Base-by-base conservation (phyloP, 1,139 yeast species). In the Suhomyces bribrorum region DNA sequence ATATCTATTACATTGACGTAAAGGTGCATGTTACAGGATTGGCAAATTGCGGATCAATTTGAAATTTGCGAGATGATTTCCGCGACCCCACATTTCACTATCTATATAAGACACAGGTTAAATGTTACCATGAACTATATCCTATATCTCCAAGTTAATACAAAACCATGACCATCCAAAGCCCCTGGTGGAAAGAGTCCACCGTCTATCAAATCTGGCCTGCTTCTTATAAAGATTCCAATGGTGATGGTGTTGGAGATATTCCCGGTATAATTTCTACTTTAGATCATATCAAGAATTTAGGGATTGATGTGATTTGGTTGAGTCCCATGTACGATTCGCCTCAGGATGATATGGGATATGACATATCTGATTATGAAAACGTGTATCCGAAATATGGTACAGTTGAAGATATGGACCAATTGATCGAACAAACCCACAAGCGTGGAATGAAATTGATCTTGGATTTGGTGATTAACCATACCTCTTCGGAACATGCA, bases 321-420 rank as follows among this genome's bases (percentile, higher is more conserved):
- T 46, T 56, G 40, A 49, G 54, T 18, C 60, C 60, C n/a, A 52
- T 52, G 53, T 56, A 37, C 41, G 59, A 56, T 41, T 53, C 57
- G 4, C 60, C 60, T 11, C 60, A 56, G 34, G 59, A 53, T 36
- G 60, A 56, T 37, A 56, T 56, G 60, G 60, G 60, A 5, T 56
- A 56, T 43, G 60, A 56, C 33, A 53, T 56, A 29, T 46, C 55
- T 28, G 52, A 56, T 49, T 56, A 56, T 44, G 53, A 53, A 39
- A 46, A 31, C 14, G 51, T 56, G n/a, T 52, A 56, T 45, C 54
- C 56, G 12, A 52, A 51, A 38, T 56, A 56, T 37, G 60, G 60
- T 24, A 48, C 58, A 9, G 26, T 53, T 39, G 53, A 48, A 32
- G 59, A 53, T 38, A 52, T 54, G 57, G 56, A 56, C 35, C 38